A percentile compares a stretch with the other conserved stretches of the same genome.
Conservation (phyloP, 2,329 filamentous ascomycete genomes). For the Aspergillus sp. region DNA sequence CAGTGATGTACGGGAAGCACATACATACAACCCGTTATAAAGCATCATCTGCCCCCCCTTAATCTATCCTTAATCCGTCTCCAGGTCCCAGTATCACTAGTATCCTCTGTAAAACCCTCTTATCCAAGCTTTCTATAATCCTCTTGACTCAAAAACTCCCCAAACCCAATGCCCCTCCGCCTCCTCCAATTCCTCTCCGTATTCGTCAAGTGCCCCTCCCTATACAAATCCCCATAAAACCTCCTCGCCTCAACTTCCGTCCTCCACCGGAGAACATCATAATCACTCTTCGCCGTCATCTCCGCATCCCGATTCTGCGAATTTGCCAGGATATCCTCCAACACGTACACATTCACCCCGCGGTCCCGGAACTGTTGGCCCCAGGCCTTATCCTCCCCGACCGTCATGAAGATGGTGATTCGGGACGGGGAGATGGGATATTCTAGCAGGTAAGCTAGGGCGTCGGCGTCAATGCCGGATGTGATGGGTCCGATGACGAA, state of each 20-base stretch:
- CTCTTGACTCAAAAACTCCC: neutral
- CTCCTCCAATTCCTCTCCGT: slow-evolving; percentile 38
- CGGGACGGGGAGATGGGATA: slow-evolving; percentile 18
- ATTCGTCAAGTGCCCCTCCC: slow-evolving; percentile 31
- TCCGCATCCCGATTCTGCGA: slow-evolving; percentile 30
- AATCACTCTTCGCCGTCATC: slow-evolving; percentile 32
- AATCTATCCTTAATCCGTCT: too few species aligned
- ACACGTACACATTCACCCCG: slow-evolving; percentile 18
- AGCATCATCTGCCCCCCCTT: too few species aligned
- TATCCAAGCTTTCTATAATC: too few species aligned
- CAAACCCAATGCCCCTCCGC: slow-evolving; percentile 20
- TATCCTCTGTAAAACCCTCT: too few species aligned
- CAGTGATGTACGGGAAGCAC: too few species aligned
- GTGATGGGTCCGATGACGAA: slow-evolving; percentile 26
- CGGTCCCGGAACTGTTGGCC: slow-evolving; percentile 14
- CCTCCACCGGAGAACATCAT: slow-evolving; percentile 36
- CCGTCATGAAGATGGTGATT: slow-evolving; percentile 26
- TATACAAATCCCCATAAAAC: slow-evolving; percentile 28
- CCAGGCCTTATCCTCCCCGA: slow-evolving; percentile 23
- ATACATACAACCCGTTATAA: too few species aligned
- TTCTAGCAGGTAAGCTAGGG: slow-evolving; percentile 27
- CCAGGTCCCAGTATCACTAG: too few species aligned
- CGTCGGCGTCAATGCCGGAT: slow-evolving; percentile 27
- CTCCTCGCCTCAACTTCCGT: slow-evolving; percentile 25
- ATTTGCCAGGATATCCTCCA: slow-evolving; percentile 14